Evolutionary conservation across 495 filamentous ascomycete genomes (phyloP).

Genomic region (Niebla homalea): DNA sequence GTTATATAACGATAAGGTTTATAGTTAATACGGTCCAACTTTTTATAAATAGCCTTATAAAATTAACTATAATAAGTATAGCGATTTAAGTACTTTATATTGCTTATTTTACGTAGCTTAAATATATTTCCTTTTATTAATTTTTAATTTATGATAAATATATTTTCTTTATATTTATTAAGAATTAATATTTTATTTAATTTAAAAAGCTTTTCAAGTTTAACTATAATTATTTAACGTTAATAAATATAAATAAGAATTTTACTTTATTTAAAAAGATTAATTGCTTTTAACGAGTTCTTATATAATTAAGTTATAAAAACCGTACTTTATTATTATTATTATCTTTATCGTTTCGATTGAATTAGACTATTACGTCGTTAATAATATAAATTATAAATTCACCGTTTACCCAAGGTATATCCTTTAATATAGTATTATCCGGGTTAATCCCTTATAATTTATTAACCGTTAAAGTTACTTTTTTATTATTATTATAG

Average conservation of each 20-base stretch:
- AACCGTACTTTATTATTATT: not conserved
- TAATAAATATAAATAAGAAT: not conserved
- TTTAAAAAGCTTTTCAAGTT: not conserved
- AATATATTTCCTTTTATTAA: not conserved
- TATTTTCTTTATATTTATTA: not conserved
- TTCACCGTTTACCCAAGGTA: not conserved
- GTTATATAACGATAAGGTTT: not conserved
- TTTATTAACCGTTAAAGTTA: not conserved
- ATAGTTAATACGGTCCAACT: too few species aligned
- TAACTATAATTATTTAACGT: not conserved
- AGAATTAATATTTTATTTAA: not conserved
- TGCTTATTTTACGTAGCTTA: too few species aligned
- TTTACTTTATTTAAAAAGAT: not conserved
- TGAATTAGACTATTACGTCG: not conserved
- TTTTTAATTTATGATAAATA: not conserved
- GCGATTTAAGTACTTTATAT: too few species aligned
- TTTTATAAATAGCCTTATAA: too few species aligned
- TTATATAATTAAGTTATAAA: not conserved
- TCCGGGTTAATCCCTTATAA: not conserved
- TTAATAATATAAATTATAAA: not conserved
- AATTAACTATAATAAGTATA: too few species aligned
- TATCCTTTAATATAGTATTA: not conserved
- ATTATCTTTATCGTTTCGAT: not conserved
- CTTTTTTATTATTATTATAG: too few species aligned
- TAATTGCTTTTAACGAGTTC: not conserved